These are phyloP conservation scores for Vigna trinervia DNA, from an alignment of 306 rosid genomes.

Conservation along the genomic window DNA sequence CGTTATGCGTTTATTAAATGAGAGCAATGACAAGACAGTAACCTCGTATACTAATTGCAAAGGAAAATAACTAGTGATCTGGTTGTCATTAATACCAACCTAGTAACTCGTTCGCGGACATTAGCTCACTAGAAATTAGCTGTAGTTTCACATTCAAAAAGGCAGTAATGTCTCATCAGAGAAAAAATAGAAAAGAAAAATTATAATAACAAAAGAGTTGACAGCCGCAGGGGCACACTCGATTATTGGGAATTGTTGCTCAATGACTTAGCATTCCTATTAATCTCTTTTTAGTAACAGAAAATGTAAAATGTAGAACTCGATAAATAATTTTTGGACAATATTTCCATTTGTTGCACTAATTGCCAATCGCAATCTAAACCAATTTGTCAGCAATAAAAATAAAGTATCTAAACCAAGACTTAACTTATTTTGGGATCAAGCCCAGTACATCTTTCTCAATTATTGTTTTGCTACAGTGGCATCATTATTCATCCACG, in stretches of 20 bases:
- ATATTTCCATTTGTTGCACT: neutral
- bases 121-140: neutral
- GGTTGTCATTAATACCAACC: neutral
- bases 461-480: neutral
- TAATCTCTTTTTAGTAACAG: neutral
- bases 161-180: neutral
- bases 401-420: neutral
- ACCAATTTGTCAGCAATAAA: neutral
- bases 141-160: neutral
- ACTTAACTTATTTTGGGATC: neutral
- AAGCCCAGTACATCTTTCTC: neutral
- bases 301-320: neutral
- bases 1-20: neutral
- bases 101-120: neutral
- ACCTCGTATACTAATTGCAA: too few relatives aligned
- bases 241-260: too few relatives aligned
- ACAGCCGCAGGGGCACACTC: neutral
- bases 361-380: neutral
- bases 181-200: neutral
- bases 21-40: neutral
- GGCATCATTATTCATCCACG: neutral
- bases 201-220: neutral
- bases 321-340: neutral
- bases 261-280: neutral
- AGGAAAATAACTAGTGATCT: neutral